Base-by-base conservation (phyloP, 2,329 filamentous ascomycete genomes). In the Trichoderma harzianum region DNA sequence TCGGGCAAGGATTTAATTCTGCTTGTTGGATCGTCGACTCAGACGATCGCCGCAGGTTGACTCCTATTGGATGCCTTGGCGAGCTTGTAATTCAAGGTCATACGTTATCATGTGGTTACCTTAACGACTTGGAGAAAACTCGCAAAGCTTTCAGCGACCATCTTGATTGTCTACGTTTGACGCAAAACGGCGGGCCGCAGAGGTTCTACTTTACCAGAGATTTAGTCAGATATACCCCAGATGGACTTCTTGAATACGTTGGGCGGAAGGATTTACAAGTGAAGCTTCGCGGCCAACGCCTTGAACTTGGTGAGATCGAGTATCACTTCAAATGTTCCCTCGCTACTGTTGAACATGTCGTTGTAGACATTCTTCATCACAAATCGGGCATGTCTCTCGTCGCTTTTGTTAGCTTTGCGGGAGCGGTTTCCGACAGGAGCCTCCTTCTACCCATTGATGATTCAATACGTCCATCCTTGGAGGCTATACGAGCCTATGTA, bases 61-160 rank as follows among this genome's bases (percentile, higher is more conserved):
- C 72, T 6, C 76, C 77, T 1, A 57, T 78, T 10, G 78, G 78
- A 3, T 61, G 43, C 4, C 32, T 76, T 30, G 79, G 79, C 8
- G 81, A 82, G 72, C 74, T 82, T 26, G 73, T 80, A 5, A 73
- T 84, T 43, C 80, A 80, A 69, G 83, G 83, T 1, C 85, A 85
- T 2, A 80, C 83, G 2, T 80, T 88, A 16, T 84, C 83, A 26
- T 77, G 82, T 51, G 85, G 85, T 34, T 88, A 88, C 72, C 75
- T 86, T 18, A 83, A 85, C 66, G 75, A 79, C 32, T 5, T n/a
- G 3, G 63, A 36, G 16, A 47, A 53, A 30, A 89, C 87, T 0
- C 80, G 80, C 10, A 82, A 81, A 28, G 82, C 81, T 0, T 90
- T 90, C 73, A 83, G 90, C 55, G 77, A 79, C 18, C 79, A 85